Conservation (phyloP, 2,329 filamentous ascomycete species). For the Alternaria sp. region DNA sequence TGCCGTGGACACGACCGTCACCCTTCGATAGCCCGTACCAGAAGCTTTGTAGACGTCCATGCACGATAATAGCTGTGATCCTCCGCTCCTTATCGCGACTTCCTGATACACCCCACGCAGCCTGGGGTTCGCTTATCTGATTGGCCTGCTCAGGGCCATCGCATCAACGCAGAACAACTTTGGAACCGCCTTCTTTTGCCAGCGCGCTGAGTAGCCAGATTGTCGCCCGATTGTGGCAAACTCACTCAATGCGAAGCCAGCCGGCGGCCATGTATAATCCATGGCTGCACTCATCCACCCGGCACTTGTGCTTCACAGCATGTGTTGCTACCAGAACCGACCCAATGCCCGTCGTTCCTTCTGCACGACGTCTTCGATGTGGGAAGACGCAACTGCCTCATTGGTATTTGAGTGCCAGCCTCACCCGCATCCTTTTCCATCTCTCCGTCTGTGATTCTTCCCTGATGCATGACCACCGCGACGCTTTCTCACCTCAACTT, state of each 20-base stretch:
- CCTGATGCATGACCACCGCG: background rate
- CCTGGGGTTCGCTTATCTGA: constrained; percentile 14
- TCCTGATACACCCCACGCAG: constrained; percentile 35
- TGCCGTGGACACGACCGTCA: background rate
- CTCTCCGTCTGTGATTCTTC: background rate
- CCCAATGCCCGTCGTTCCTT: constrained; percentile 13
- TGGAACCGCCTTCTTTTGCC: constrained; percentile 4
- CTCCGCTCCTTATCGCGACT: constrained; percentile 31
- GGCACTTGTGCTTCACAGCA: constrained; percentile 7
- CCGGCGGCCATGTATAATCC: constrained; percentile 17
- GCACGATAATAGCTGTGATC: constrained; percentile 1
- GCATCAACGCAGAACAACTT: constrained; percentile 19
- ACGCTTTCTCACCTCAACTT: constrained; percentile 23
- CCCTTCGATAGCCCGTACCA: background rate
- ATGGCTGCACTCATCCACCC: constrained; percentile 10
- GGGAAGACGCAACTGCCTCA: constrained; percentile 10
- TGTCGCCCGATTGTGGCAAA: constrained; percentile 17
- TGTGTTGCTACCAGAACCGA: constrained; percentile 9
- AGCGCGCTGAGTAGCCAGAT: constrained; percentile 3
- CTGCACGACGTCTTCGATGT: constrained; percentile 17
- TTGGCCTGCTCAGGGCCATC: constrained; percentile 20
- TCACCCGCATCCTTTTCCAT: constrained; percentile 6
- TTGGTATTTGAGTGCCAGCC: constrained; percentile 7
- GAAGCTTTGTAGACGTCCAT: background rate
- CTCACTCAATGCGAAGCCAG: constrained; percentile 12